phyloP scores from a whole-genome alignment of 495 filamentous ascomycete species.

The Penicillium crystallinum region DNA sequence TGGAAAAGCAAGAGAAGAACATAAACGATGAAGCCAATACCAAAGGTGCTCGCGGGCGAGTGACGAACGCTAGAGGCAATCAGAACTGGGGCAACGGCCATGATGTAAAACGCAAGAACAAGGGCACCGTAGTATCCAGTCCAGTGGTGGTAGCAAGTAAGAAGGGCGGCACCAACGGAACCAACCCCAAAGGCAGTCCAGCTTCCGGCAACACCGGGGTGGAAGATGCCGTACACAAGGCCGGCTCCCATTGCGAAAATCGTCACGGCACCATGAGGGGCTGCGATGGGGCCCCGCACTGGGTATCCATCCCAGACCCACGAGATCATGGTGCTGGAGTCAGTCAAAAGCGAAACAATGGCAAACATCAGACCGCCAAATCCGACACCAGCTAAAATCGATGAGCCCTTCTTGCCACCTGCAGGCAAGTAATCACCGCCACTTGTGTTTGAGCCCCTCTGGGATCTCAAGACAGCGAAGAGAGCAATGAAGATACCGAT shows the following conservation, averaged over 20 bases:
- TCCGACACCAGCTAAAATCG: constrained; percentile 67
- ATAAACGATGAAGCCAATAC: constrained; percentile 81
- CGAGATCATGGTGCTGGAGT: constrained; percentile 97
- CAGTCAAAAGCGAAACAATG: constrained; percentile 89
- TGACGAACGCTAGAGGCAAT: constrained; percentile 70
- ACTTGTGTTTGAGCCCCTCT: constrained; percentile 50
- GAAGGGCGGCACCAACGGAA: constrained; percentile 70
- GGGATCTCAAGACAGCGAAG: constrained; percentile 66
- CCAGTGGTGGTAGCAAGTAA: constrained; percentile 81
- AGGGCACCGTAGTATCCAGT: constrained; percentile 84
- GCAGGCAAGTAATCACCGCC: constrained; percentile 46
- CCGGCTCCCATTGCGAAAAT: constrained; percentile 83
- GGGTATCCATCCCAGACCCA: constrained; percentile 99
- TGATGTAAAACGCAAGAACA: constrained; percentile 68
- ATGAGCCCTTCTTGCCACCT: constrained; percentile 57
- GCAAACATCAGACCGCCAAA: constrained; percentile 82
- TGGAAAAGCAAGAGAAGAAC: constrained; percentile 90
- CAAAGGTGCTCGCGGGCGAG: constrained; percentile 72
- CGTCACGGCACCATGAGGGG: constrained; percentile 79
- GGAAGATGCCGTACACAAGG: constrained; percentile 69
- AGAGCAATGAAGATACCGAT: constrained; percentile 70
- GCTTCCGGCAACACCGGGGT: constrained; percentile 60
- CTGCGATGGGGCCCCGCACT: constrained; percentile 81
- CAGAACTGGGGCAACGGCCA: constrained; percentile 74
- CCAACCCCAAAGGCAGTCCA: constrained; percentile 81